Percentiles rank a stretch among this genome's conserved stretches.
These are phyloP conservation scores for Neurospora crassa DNA, from an alignment of 2,329 filamentous ascomycete species.

Conservation along the genomic window DNA sequence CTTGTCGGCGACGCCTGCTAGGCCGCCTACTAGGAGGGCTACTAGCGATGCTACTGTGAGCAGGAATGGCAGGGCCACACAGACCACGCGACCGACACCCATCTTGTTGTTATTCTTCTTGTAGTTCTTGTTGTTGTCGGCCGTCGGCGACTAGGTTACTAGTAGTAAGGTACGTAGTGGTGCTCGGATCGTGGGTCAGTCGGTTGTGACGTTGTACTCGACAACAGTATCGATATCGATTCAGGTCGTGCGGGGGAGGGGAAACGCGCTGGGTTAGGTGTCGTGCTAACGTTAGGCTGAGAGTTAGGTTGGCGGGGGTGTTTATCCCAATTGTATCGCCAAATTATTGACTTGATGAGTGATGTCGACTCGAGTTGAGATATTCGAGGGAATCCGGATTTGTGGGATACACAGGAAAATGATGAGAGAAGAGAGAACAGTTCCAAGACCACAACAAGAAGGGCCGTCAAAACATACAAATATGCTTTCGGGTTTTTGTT, in stretches of 20 bases:
- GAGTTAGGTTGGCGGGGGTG: not conserved
- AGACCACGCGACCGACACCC: conserved; percentile 63
- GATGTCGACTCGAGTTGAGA: not conserved
- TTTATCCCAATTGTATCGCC: not conserved
- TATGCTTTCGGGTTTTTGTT: not conserved
- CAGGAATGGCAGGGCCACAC: conserved; percentile 78
- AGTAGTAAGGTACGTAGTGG: no score
- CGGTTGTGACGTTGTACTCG: not conserved
- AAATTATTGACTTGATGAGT: not conserved
- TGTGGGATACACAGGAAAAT: not conserved
- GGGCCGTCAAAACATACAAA: not conserved
- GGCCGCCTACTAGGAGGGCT: conserved; percentile 50
- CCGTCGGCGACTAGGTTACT: not conserved
- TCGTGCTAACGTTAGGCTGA: not conserved
- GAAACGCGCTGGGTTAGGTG: not conserved
- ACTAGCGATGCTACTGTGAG: conserved; percentile 71
- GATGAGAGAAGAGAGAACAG: not conserved
- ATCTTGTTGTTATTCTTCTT: conserved; percentile 12
- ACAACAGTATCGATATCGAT: not conserved
- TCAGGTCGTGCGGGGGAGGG: not conserved
- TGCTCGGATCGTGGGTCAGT: not conserved
- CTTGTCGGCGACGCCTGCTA: conserved; percentile 47
- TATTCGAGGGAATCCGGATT: not conserved
- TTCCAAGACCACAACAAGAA: not conserved
- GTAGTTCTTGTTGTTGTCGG: conserved; percentile 6